Percentiles rank a stretch among this genome's conserved stretches.
These are phyloP conservation scores for Begonia peltatifolia DNA, from an alignment of 306 rosid species.

Conservation along the genomic window DNA sequence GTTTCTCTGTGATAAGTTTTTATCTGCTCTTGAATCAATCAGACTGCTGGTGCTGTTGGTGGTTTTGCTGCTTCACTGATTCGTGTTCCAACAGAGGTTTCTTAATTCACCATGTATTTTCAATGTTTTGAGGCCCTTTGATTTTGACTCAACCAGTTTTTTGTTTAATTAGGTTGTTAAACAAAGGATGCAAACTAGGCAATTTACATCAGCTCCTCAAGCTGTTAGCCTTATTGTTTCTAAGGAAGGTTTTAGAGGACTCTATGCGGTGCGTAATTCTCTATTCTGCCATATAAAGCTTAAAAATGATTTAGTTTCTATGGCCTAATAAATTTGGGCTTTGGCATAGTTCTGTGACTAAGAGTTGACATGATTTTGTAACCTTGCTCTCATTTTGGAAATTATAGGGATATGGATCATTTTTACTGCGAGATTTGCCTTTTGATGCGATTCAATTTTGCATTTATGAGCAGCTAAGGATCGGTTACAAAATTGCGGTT, in stretches of 20 bases:
- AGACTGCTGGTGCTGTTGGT: conserved; percentile 95
- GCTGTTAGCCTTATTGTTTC: conserved; percentile 74
- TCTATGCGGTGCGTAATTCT: conserved; percentile 57
- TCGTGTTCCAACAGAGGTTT: conserved; percentile 98
- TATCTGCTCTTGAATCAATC: conserved; percentile 13
- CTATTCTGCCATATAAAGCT: background rate
- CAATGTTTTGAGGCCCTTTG: conserved; percentile 5
- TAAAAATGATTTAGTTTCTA: background rate
- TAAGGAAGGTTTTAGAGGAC: conserved; percentile 73
- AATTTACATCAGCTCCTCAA: conserved; percentile 63
- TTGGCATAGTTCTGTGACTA: background rate
- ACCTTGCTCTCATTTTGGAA: conserved; percentile 7
- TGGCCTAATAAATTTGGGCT: background rate
- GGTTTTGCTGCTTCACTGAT: conserved; percentile 88
- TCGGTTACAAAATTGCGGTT: conserved; percentile 76
- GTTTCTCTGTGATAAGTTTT: background rate
- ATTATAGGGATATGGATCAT: conserved; percentile 81
- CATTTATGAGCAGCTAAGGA: conserved; percentile 83
- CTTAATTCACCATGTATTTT: conserved; percentile 6
- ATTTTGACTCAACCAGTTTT: conserved; percentile 13
- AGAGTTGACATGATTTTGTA: background rate
- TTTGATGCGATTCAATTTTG: conserved; percentile 96
- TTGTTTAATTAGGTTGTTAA: conserved; percentile 62
- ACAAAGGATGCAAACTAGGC: conserved; percentile 98
- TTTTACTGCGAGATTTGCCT: conserved; percentile 77